phyloP scores from a whole-genome alignment of 768 basidiomycete species.

The Dendrothele bispora region DNA sequence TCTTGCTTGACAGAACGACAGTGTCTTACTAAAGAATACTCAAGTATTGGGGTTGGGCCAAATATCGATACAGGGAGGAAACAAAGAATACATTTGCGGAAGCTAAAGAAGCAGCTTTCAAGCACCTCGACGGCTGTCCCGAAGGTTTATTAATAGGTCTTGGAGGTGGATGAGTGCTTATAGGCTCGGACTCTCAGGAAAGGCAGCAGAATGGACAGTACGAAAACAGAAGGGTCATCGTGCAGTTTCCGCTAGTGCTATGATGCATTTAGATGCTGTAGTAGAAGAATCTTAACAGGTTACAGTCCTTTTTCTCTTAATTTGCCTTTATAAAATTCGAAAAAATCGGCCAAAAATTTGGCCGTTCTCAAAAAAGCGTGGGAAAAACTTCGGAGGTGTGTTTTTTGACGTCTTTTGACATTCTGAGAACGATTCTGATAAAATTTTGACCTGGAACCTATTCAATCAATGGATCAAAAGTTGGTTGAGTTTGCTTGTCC shows the following conservation, averaged over 20 bases:
- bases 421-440: conserved; percentile 14
- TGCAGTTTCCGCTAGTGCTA: conserved; percentile 14
- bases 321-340: too few species aligned
- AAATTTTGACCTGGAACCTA: conserved; percentile 10
- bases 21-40: too few species aligned
- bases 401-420: conserved; percentile 14
- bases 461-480: background rate
- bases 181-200: conserved; percentile 21
- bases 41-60: conserved; percentile 24
- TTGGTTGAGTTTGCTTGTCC: conserved; percentile 19
- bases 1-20: too few species aligned
- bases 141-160: conserved; percentile 12
- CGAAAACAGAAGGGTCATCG: conserved; percentile 24
- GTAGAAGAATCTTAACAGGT: conserved; percentile 15
- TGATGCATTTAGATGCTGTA: conserved; percentile 19
- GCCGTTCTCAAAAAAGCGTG: conserved; percentile 8
- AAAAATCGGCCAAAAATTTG: conserved; percentile 12
- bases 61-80: conserved; percentile 20
- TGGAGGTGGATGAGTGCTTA: conserved; percentile 21
- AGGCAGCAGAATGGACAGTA: conserved; percentile 29
- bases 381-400: conserved; percentile 10
- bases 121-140: conserved; percentile 22
- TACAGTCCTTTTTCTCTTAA: too few species aligned
- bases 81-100: conserved; percentile 15
- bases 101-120: conserved; percentile 12